Evolutionary conservation across 106 monocot genomes (phyloP).

Genomic region (Acanthochlamys bracteata): DNA sequence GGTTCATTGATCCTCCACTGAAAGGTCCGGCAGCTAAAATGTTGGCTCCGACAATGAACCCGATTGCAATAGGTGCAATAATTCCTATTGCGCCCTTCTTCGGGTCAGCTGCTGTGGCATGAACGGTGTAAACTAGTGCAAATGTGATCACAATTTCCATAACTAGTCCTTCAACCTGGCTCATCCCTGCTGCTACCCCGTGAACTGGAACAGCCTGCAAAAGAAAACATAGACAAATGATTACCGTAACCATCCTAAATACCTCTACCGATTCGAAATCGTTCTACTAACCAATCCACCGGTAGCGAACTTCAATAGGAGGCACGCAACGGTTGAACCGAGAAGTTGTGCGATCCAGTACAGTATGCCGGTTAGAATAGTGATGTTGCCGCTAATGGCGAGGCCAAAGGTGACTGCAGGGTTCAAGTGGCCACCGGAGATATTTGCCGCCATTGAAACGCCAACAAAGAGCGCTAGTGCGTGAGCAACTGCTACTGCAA

Average conservation of each 20-base stretch:
- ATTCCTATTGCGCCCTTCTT: slow-evolving; percentile 72
- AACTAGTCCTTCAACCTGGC: slow-evolving; percentile 39
- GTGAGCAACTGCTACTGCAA: slow-evolving; percentile 51
- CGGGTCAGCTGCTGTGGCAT: slow-evolving; percentile 66
- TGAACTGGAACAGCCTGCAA: slow-evolving; percentile 45
- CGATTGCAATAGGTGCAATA: slow-evolving; percentile 83
- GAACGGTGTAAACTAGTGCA: slow-evolving; percentile 69
- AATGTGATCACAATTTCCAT: slow-evolving; percentile 75
- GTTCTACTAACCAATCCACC: slow-evolving; percentile 31
- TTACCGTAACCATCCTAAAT: not conserved
- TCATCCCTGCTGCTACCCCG: slow-evolving; percentile 33
- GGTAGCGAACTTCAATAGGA: slow-evolving; percentile 58
- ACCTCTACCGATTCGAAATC: not conserved
- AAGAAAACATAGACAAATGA: not conserved
- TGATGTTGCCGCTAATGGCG: slow-evolving; percentile 59
- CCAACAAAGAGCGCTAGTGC: slow-evolving; percentile 62
- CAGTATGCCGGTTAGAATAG: slow-evolving; percentile 59
- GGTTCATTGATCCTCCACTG: slow-evolving; percentile 79
- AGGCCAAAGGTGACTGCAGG: slow-evolving; percentile 62
- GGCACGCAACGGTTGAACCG: slow-evolving; percentile 45
- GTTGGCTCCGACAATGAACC: slow-evolving; percentile 80
- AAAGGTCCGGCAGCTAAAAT: slow-evolving; percentile 79
- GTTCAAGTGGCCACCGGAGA: slow-evolving; percentile 77
- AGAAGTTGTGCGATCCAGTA: slow-evolving; percentile 78
- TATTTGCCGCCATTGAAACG: slow-evolving; percentile 66